Base-by-base conservation (phyloP, 176 grass and related monocot species). In the Oryza australiensis region DNA sequence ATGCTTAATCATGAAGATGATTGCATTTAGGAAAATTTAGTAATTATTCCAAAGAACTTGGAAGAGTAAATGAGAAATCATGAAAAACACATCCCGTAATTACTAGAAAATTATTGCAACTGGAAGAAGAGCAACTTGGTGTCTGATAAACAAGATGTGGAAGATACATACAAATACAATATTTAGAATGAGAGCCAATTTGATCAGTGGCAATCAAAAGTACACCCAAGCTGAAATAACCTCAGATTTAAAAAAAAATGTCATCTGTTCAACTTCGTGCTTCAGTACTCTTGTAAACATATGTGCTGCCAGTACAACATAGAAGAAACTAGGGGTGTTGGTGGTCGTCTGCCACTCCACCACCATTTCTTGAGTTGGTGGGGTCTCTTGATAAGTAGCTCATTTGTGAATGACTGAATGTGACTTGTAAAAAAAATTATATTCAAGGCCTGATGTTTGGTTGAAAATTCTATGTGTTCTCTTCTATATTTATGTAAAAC, bases 1-100 rank as follows among this genome's bases (percentile, higher is more conserved):
- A 82, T 90, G 75, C 96, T 98, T 86, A 60, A 86, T 29, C 82
- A 94, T 68, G 62, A 34, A 87, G 46, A 32, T 69, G 38, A 80
- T 51, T 80, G 28, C 22, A 49, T 62, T 88, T 80, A 88, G 63
- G 18, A 43, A 62, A 88, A 32, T 88, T 83, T 83, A 24, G 20
- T n/a, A 27, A 65, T 66, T 20, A 40, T 80, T 69, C 7, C 74
- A 78, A 34, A 66, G 34, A 3, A 29, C 30, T 75, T 72, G 45
- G 0, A 40, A 53, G 48, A 82, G 8, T 23, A 73, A 46, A 82
- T 28, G 16, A 28, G 14, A 73, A 60, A 41, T 13, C 68, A 83
- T 22, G n/a, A 23, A 43, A 88, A 88, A 64, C 7, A 45, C 34
- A 83, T 59, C 20, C 5, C 8, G 27, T n/a, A 43, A 66, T 55